Evolutionary conservation across 805 yeast species (phyloP), one percentile per base, ranked within the genome.

Genomic region (Candida sithepensis): DNA sequence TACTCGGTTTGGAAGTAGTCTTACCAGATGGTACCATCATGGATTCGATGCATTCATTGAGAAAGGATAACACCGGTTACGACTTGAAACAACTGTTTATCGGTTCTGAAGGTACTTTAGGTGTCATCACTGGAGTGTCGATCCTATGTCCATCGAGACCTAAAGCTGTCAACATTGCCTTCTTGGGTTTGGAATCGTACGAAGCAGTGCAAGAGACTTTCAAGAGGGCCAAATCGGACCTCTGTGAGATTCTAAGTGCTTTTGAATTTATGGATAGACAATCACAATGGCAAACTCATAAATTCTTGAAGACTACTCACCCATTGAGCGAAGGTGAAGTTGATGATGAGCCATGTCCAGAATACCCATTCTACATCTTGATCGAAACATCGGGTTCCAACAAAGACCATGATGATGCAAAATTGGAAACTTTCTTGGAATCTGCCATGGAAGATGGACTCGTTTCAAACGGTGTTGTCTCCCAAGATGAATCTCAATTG

Each of bases 351-450:
- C 60, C 53, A 28, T 50, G 52, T 4, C 70, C 70, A 3, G 82
- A 83, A 50, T 84, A 87, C 68, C 96, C 96, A 45, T 94, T 90
- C 65, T 92, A 89, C 64, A 83, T 94, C 2, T 74, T 94, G 51
- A 89, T 94, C 57, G 99, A 94, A 72, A 92, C 97, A 12, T 82
- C 94, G n/a, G 99, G 99, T 8, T 89, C 97, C 4, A 87, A 85
- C 64, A 84, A 85, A 57, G 95, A 86, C 38, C 99, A 94, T 61
- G 98, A 94, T 64, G 92, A 87, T 67, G 91, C 81, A 54, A 94
- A 94, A 68, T 75, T 94, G 47, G 96, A 89, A 64, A 64, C 77
- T 0, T 94, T 94, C 66, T 74, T 94, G 62, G 98, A 90, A 56
- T 71, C 71, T 26, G 85, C 84, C 14, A 86, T 94, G 89, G 96